These are phyloP conservation scores for Venturia nashicola DNA, from an alignment of 2,329 filamentous ascomycete genomes.

Conservation along the genomic window DNA sequence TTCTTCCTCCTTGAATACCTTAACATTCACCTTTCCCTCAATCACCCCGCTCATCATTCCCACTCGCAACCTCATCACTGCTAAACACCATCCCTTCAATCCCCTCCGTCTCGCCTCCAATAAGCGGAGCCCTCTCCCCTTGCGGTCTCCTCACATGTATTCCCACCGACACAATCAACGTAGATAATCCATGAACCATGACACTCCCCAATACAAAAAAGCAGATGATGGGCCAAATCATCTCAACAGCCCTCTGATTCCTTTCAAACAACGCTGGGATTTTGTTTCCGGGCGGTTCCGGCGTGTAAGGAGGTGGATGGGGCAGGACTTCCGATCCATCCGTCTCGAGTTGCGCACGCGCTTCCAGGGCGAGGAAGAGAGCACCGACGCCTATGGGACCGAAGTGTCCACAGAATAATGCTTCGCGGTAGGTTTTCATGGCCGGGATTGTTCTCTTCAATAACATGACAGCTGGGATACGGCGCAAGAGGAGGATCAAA, in stretches of 20 bases:
- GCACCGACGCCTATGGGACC: constrained; percentile 46
- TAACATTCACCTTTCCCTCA: not conserved
- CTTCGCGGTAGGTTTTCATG: constrained; percentile 38
- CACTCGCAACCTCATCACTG: constrained; percentile 15
- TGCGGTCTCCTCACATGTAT: constrained; percentile 35
- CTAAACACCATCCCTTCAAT: constrained; percentile 39
- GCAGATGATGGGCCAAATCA: constrained; percentile 43
- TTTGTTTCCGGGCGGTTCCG: constrained; percentile 14
- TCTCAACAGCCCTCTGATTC: constrained; percentile 25
- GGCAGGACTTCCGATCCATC: constrained; percentile 27
- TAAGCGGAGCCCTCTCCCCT: constrained; percentile 36
- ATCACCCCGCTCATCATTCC: not conserved
- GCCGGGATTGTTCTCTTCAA: constrained; percentile 36
- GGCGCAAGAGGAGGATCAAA: constrained; percentile 39
- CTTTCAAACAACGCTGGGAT: not conserved
- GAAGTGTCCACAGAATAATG: constrained; percentile 44
- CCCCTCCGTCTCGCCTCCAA: constrained; percentile 38
- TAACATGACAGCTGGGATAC: constrained; percentile 38
- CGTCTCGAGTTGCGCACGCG: constrained; percentile 39
- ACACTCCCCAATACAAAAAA: constrained; percentile 43
- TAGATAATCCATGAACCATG: constrained; percentile 42
- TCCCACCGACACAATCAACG: constrained; percentile 36
- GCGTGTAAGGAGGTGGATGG: constrained; percentile 18
- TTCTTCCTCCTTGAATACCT: too few species aligned
- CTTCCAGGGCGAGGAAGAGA: constrained; percentile 44